phyloP scores from a whole-genome alignment of 2,329 filamentous ascomycete species.

The Calonectria crousiana region DNA sequence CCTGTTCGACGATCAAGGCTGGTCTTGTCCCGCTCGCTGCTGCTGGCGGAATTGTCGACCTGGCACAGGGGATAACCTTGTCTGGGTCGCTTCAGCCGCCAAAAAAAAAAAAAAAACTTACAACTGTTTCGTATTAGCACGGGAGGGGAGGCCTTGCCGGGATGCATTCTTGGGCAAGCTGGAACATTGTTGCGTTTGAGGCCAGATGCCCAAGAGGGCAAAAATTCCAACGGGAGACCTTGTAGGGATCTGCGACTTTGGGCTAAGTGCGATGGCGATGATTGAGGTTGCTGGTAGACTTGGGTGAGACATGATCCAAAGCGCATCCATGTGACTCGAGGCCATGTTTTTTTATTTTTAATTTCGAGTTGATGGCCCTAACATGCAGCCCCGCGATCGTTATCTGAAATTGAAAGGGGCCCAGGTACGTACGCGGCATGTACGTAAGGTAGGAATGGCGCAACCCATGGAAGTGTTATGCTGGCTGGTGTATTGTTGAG shows the following conservation, averaged over 20 bases:
- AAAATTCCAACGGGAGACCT: conserved; percentile 9
- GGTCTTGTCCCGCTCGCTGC: conserved; percentile 19
- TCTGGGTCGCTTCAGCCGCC: conserved; percentile 28
- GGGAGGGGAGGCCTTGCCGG: conserved; percentile 8
- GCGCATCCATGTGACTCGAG: conserved; percentile 8
- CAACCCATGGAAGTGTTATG: not conserved
- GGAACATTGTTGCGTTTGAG: conserved; percentile 5
- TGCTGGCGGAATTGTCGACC: conserved; percentile 8
- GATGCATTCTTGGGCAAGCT: conserved; percentile 17
- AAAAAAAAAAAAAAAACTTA: conserved; percentile 32
- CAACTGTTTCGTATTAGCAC: conserved; percentile 28
- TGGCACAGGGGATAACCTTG: conserved; percentile 12
- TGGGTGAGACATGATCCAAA: conserved; percentile 2
- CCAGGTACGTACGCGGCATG: not conserved
- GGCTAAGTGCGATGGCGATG: conserved; percentile 16
- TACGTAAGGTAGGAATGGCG: not conserved
- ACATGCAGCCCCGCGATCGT: not conserved
- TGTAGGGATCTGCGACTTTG: conserved; percentile 8
- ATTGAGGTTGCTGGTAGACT: conserved; percentile 15
- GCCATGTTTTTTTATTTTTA: not conserved
- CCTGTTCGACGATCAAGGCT: conserved; percentile 21
- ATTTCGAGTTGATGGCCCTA: not conserved
- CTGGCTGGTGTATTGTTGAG: not conserved
- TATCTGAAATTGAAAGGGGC: not conserved
- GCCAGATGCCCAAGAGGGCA: not conserved